phyloP scores from a whole-genome alignment of 495 filamentous ascomycete species.

The Aspergillus diversus region DNA sequence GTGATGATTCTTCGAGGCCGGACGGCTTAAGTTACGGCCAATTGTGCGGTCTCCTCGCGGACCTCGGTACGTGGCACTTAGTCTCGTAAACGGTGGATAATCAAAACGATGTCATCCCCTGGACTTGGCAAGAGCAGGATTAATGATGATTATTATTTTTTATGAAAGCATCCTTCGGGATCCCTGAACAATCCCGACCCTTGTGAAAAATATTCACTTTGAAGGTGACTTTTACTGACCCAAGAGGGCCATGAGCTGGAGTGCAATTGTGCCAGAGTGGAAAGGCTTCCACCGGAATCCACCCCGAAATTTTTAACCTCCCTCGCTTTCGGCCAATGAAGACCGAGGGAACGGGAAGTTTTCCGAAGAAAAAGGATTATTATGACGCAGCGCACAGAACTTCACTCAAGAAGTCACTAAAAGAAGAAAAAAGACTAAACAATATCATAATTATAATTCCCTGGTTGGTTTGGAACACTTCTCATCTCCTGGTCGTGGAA shows the following conservation, averaged over 20 bases:
- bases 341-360: constrained; percentile 5
- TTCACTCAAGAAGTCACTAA: background rate
- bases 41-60: background rate
- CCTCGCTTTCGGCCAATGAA: constrained; percentile 1
- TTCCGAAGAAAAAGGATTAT: background rate
- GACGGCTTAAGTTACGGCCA: background rate
- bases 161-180: background rate
- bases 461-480: background rate
- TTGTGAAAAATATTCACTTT: background rate
- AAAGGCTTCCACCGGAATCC: background rate
- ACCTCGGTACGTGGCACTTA: constrained; percentile 15
- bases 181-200: background rate
- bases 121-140: background rate
- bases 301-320: constrained; percentile 6
- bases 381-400: background rate
- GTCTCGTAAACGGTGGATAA: background rate
- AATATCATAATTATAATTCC: background rate
- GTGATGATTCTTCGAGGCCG: constrained; percentile 9
- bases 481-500: background rate
- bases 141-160: background rate
- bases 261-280: background rate
- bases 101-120: background rate
- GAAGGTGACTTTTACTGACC: background rate
- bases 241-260: background rate
- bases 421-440: background rate